These are phyloP conservation scores for Thelephora ganbajun DNA, from an alignment of 768 basidiomycete species.

Conservation along the genomic window DNA sequence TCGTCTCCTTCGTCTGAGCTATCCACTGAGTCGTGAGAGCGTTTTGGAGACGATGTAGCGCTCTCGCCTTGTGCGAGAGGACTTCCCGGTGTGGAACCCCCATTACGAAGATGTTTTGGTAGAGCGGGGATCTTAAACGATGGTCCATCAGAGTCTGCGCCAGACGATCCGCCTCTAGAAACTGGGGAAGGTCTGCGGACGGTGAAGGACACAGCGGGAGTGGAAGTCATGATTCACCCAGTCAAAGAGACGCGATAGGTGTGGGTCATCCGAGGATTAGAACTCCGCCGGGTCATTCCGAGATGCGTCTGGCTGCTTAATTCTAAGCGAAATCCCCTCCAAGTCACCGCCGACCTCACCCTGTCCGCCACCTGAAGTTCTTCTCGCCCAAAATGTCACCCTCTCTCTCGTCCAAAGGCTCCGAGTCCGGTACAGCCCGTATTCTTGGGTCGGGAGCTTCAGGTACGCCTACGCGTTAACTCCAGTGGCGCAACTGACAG, in stretches of 20 bases:
- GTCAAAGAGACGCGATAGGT: too few species aligned
- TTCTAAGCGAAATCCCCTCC: too few species aligned
- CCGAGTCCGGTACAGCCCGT: constrained; percentile 83
- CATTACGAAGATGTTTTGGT: constrained; percentile 38
- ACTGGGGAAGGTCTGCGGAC: constrained; percentile 65
- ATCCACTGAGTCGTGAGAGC: constrained; percentile 24
- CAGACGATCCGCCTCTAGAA: constrained; percentile 46
- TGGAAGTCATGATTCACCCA: not conserved
- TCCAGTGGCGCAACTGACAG: not conserved
- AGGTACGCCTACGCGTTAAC: constrained; percentile 33
- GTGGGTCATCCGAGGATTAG: too few species aligned
- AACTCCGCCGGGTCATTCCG: too few species aligned
- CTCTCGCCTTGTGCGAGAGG: constrained; percentile 34
- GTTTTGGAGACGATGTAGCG: constrained; percentile 31
- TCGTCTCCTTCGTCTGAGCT: constrained; percentile 42
- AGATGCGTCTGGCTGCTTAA: too few species aligned
- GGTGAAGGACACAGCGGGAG: constrained; percentile 59
- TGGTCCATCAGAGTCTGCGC: constrained; percentile 43
- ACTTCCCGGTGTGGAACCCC: constrained; percentile 30
- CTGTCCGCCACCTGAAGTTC: too few species aligned
- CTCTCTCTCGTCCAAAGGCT: constrained; percentile 30
- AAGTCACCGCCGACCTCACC: too few species aligned
- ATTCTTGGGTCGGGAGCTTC: constrained; percentile 87
- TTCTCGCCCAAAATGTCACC: constrained; percentile 28
- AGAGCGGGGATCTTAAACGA: constrained; percentile 45